Evolutionary conservation across 441 rosid species (phyloP), one percentile per base, ranked within the genome.

Genomic region (Erodium chrysanthum): DNA sequence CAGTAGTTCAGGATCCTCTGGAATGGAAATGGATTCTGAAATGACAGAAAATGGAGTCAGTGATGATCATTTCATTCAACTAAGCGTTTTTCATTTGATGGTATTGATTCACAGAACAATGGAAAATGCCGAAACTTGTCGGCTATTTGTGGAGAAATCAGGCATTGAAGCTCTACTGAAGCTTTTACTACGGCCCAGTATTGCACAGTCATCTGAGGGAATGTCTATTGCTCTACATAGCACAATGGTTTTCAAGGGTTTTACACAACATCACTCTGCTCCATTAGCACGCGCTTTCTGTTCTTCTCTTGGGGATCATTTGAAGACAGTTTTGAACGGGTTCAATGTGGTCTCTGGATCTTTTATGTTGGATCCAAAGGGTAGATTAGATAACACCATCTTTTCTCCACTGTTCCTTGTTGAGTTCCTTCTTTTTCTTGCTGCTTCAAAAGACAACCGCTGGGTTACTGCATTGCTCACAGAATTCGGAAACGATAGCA

Each of bases 171-270:
- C 94, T 50, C 74, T 95, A 65, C 78, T 95, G 67, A 91, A 88
- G 82, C 96, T 91, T 83, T 81, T 95, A 33, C 79, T 95, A 66
- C 86, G 86, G 71, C 89, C 95, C 18, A 87, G 85, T 80, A 85
- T 95, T 76, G 92, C 91, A 65, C 95, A 92, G 74, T 95, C 99
- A 44, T 85, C 98, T 66, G 99, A 95, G 79, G 99, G 99, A 60
- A 88, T 87, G 86, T 88, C 96, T 69, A 90, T 92, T 78, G 97
- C 97, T 68, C 80, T 95, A 75, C 97, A 92, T 70, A 95, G 98
- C 86, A 87, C 97, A 71, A 87, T 92, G 91, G 99, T 95, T 74
- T 95, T 95, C 77, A 95, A 95, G 83, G 96, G 96, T 73, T 91
- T 94, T 77, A 88, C 95, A 4, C 97, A 90, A 71, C 96, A 95